A percentile compares a stretch with the other conserved stretches of the same genome.
phyloP scores from a whole-genome alignment of 371 early-diverging fungal species.

The Mortierella sp. region DNA sequence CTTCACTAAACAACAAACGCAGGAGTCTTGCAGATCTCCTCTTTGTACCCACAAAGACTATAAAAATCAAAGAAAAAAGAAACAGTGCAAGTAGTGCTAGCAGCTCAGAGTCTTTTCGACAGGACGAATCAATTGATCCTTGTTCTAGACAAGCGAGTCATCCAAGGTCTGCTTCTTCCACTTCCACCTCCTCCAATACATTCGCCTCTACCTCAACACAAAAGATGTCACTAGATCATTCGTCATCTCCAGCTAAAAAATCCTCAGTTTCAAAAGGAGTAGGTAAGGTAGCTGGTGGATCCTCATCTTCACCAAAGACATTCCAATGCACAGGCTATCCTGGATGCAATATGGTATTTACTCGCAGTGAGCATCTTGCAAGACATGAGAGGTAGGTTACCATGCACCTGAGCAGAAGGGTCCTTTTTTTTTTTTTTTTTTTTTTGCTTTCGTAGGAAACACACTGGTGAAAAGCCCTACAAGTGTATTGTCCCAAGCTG shows the following conservation, averaged over 20 bases:
- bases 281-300: slow-evolving; percentile 26
- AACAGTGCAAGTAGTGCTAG: slow-evolving; percentile 37
- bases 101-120: slow-evolving; percentile 42
- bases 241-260: slow-evolving; percentile 18
- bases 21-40: slow-evolving; percentile 46
- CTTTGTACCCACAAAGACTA: slow-evolving; percentile 46
- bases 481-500: slow-evolving; percentile 72
- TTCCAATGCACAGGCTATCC: slow-evolving; percentile 71
- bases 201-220: slow-evolving; percentile 10
- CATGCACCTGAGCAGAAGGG: too few relatives aligned
- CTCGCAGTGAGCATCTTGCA: slow-evolving; percentile 72
- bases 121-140: slow-evolving; percentile 19
- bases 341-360: slow-evolving; percentile 71
- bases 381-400: slow-evolving; percentile 71
- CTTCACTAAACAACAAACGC: slow-evolving; percentile 39
- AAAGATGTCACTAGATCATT: slow-evolving; percentile 12
- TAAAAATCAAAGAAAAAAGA: slow-evolving; percentile 44
- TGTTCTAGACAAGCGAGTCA: slow-evolving; percentile 10
- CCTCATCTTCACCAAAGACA: slow-evolving; percentile 60
- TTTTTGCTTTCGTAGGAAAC: slow-evolving; percentile 58
- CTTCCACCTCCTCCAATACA: slow-evolving; percentile 16
- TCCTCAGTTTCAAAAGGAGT: slow-evolving; percentile 19
- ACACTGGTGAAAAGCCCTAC: slow-evolving; percentile 75
- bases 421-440: slow-evolving; percentile 1
- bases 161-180: slow-evolving; percentile 24